Conservation (phyloP, 2,329 filamentous ascomycete species). For the Neodidymelliopsis sp. region DNA sequence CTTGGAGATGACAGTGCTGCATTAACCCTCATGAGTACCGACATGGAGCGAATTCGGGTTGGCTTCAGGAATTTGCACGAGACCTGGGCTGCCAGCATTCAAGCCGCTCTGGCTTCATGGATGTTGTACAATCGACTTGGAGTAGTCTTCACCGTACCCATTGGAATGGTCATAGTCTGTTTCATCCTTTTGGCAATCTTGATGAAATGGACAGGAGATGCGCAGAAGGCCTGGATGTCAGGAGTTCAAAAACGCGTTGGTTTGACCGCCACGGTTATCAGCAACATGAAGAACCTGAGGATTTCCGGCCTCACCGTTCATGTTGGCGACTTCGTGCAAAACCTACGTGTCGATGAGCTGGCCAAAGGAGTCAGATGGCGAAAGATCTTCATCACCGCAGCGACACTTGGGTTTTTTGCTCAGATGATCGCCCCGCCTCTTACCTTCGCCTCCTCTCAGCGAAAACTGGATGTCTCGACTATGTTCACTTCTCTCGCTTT, state of each 20-base stretch:
- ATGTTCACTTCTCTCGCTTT: conserved; percentile 22
- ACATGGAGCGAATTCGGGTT: conserved; percentile 27
- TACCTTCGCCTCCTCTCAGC: conserved; percentile 14
- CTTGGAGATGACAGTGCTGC: conserved; percentile 16
- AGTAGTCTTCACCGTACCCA: conserved; percentile 29
- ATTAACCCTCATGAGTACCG: conserved; percentile 35
- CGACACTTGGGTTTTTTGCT: conserved; percentile 15
- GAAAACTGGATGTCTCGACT: conserved; percentile 10
- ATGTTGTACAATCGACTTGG: conserved; percentile 31
- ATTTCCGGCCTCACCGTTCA: conserved; percentile 48
- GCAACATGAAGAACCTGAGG: conserved; percentile 52
- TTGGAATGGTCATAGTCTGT: conserved; percentile 28
- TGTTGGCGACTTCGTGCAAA: conserved; percentile 43
- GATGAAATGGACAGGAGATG: too few relatives aligned
- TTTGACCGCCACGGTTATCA: conserved; percentile 40
- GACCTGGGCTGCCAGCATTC: conserved; percentile 25
- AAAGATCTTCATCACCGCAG: conserved; percentile 15
- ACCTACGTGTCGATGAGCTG: conserved; percentile 48
- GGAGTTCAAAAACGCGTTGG: conserved; percentile 37
- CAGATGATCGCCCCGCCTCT: conserved; percentile 13
- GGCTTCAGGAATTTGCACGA: conserved; percentile 29
- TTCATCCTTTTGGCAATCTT: too few relatives aligned
- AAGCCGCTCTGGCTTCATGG: conserved; percentile 23
- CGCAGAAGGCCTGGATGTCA: conserved; percentile 36
- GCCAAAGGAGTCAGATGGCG: conserved; percentile 15